Conservation (phyloP, 306 rosid species). For the Citrullus colocynthis region DNA sequence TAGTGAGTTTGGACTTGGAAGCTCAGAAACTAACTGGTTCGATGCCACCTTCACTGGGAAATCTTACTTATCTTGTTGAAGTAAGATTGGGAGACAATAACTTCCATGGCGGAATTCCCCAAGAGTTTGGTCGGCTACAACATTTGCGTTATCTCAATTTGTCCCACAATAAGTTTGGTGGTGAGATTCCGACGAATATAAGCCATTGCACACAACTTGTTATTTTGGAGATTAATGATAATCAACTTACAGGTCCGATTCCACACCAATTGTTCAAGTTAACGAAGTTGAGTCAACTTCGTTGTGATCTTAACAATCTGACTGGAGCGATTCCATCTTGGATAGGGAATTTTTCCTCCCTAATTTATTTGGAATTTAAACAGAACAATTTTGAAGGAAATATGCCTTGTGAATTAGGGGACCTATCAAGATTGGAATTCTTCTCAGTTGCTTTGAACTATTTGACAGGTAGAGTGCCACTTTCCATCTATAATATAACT, state of each 20-base stretch:
- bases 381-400: background rate
- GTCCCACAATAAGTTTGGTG: background rate
- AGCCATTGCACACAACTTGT: background rate
- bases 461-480: background rate
- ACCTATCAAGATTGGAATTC: background rate
- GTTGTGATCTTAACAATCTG: constrained; percentile 11
- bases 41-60: constrained; percentile 22
- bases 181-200: background rate
- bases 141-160: constrained; percentile 7
- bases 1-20: constrained; percentile 11
- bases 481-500: background rate
- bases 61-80: constrained; percentile 19
- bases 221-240: background rate
- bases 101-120: constrained; percentile 21
- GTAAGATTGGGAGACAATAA: constrained; percentile 13
- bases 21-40: constrained; percentile 6
- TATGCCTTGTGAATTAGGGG: background rate
- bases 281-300: background rate
- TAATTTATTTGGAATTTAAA: background rate
- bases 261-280: constrained; percentile 11
- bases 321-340: constrained; percentile 33
- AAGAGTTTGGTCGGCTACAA: constrained; percentile 16
- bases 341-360: constrained; percentile 36
- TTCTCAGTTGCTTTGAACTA: background rate
- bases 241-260: constrained; percentile 10